These are phyloP conservation scores for Podaxis rugospora DNA, from an alignment of 768 basidiomycete genomes.

Conservation along the genomic window DNA sequence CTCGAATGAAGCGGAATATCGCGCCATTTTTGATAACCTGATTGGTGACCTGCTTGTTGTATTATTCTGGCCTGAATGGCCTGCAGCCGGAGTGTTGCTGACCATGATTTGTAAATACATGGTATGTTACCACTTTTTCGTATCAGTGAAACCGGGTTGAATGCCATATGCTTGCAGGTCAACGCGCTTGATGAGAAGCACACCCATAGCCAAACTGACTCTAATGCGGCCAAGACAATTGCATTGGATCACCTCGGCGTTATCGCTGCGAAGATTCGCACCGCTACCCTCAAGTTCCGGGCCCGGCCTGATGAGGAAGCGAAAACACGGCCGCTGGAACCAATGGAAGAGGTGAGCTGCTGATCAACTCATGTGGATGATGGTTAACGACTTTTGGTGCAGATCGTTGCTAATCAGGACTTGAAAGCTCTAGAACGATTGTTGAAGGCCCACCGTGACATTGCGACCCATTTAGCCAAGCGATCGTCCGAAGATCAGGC, in stretches of 20 bases:
- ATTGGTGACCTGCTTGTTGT: slow-evolving; percentile 85
- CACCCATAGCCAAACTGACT: slow-evolving; percentile 58
- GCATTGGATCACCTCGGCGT: slow-evolving; percentile 91
- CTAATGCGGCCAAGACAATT: slow-evolving; percentile 82
- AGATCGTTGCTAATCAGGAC: slow-evolving; percentile 54
- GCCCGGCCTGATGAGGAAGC: slow-evolving; percentile 22
- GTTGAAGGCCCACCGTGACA: slow-evolving; percentile 56
- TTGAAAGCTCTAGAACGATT: slow-evolving; percentile 52
- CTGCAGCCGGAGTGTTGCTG: slow-evolving; percentile 80
- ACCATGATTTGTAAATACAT: slow-evolving; percentile 80
- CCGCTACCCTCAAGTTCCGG: slow-evolving; percentile 47
- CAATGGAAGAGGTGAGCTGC: slow-evolving; percentile 67
- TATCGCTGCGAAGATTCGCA: slow-evolving; percentile 81
- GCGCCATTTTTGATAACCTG: slow-evolving; percentile 87
- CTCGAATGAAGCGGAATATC: slow-evolving; percentile 91
- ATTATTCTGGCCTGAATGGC: slow-evolving; percentile 97
- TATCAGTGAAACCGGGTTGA: not conserved
- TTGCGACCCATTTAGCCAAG: slow-evolving; percentile 64
- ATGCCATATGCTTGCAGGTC: slow-evolving; percentile 42
- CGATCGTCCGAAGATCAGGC: slow-evolving; percentile 76
- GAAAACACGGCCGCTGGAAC: slow-evolving; percentile 38
- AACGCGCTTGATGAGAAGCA: slow-evolving; percentile 81
- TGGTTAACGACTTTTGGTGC: not conserved
- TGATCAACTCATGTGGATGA: not conserved
- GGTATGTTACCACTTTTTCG: slow-evolving; percentile 39